phyloP scores from a whole-genome alignment of 129 eudicot genomes.

The Flaveria robusta region DNA sequence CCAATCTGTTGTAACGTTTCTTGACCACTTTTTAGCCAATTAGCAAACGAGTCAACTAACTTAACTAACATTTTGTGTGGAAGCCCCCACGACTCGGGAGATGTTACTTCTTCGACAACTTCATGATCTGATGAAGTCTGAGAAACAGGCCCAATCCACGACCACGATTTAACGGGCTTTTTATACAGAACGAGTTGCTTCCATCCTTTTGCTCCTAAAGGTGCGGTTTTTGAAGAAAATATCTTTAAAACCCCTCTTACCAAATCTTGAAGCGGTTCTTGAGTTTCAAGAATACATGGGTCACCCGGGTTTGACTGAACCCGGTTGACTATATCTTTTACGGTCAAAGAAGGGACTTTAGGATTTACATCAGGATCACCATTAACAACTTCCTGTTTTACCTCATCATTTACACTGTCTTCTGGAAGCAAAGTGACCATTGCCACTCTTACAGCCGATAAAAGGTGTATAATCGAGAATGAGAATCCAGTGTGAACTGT shows the following conservation, averaged over 20 bases:
- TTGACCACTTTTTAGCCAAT: constrained; percentile 97
- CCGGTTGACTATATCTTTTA: constrained; percentile 81
- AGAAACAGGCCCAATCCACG: constrained; percentile 79
- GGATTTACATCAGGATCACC: constrained; percentile 38
- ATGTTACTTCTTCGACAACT: constrained; percentile 70
- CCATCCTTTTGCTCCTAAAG: constrained; percentile 98
- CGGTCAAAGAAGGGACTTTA: constrained; percentile 64
- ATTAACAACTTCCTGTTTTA: constrained; percentile 36
- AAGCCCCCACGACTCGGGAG: constrained; percentile 94
- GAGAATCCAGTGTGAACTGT: constrained; percentile 85
- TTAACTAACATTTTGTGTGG: constrained; percentile 95
- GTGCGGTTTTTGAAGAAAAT: constrained; percentile 83
- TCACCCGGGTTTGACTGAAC: constrained; percentile 92
- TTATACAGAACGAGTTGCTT: constrained; percentile 72
- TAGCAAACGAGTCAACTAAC: constrained; percentile 89
- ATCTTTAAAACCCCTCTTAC: constrained; percentile 87
- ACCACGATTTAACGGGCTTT: constrained; percentile 72
- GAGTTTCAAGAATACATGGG: constrained; percentile 95
- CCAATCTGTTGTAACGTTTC: constrained; percentile 93
- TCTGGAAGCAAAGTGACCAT: constrained; percentile 73
- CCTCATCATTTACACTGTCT: constrained; percentile 49
- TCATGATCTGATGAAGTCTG: constrained; percentile 57
- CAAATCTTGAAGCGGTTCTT: constrained; percentile 93
- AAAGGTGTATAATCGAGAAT: constrained; percentile 84
- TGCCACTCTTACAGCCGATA: constrained; percentile 90